Conservation (phyloP, 2,329 filamentous ascomycete species). For the Neobulgaria alba region DNA sequence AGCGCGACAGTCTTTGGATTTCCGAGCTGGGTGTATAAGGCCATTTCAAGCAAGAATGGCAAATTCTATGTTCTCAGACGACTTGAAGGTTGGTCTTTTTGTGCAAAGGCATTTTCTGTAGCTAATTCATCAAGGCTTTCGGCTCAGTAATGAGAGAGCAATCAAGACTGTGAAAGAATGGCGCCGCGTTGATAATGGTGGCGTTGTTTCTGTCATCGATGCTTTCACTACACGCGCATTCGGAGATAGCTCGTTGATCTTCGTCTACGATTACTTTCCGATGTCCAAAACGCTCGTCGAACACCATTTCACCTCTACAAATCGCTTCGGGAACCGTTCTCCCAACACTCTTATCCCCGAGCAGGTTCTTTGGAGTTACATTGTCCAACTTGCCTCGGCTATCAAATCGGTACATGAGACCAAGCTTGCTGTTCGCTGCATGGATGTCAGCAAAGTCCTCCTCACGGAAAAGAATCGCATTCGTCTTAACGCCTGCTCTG, state of each 20-base stretch:
- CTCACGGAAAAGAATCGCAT: constrained; percentile 86
- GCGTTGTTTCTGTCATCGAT: constrained; percentile 79
- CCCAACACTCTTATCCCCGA: constrained; percentile 47
- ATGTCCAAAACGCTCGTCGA: constrained; percentile 84
- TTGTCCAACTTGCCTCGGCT: constrained; percentile 83
- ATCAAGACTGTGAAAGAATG: constrained; percentile 81
- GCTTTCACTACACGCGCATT: constrained; percentile 91
- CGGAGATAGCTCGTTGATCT: constrained; percentile 86
- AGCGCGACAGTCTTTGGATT: constrained; percentile 76
- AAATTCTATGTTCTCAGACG: constrained; percentile 80
- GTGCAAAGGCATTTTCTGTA: neutral
- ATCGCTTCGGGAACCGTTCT: constrained; percentile 31
- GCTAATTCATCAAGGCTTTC: constrained; percentile 50
- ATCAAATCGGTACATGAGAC: constrained; percentile 76
- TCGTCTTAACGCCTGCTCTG: constrained; percentile 76
- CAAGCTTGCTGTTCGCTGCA: constrained; percentile 74
- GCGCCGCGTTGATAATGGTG: constrained; percentile 76
- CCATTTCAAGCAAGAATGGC: constrained; percentile 79
- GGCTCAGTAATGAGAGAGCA: constrained; percentile 79
- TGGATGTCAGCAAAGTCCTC: constrained; percentile 83
- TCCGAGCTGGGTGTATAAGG: constrained; percentile 92
- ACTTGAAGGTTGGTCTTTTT: constrained; percentile 55
- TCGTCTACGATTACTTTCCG: constrained; percentile 90
- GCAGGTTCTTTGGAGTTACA: constrained; percentile 78
- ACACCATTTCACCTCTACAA: constrained; percentile 51